phyloP scores from a whole-genome alignment of 2,329 filamentous ascomycete genomes.

The Botrytis sinoallii region DNA sequence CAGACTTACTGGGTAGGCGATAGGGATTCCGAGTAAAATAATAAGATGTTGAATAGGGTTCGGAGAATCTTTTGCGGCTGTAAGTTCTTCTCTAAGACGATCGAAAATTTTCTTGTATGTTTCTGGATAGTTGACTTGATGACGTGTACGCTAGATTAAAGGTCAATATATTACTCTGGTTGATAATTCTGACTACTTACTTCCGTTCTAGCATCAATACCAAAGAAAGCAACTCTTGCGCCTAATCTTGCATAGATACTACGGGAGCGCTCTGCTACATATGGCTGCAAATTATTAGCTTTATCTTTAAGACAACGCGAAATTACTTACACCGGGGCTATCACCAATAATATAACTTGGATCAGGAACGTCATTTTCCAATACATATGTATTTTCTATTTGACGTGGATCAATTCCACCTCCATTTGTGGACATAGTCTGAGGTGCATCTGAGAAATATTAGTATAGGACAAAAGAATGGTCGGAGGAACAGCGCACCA shows the following conservation, averaged over 20 bases:
- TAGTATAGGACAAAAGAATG: conserved; percentile 7
- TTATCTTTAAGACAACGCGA: background rate
- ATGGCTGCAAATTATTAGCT: conserved; percentile 53
- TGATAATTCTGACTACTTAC: conserved; percentile 18
- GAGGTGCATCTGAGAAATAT: conserved; percentile 42
- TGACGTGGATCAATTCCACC: conserved; percentile 67
- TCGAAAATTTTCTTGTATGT: conserved; percentile 84
- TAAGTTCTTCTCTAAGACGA: conserved; percentile 71
- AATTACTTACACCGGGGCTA: conserved; percentile 47
- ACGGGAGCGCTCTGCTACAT: conserved; percentile 83
- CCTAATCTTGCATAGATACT: conserved; percentile 85
- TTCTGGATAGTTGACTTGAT: conserved; percentile 91
- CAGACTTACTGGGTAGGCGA: conserved; percentile 70
- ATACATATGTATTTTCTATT: conserved; percentile 70
- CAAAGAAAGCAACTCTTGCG: conserved; percentile 77
- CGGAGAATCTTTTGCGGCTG: conserved; percentile 60
- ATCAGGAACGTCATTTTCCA: conserved; percentile 56
- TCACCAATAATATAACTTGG: conserved; percentile 65
- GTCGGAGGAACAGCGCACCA: conserved; percentile 47
- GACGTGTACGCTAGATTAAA: conserved; percentile 63
- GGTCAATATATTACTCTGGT: background rate
- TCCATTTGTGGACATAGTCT: conserved; percentile 52
- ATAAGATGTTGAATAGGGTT: conserved; percentile 86
- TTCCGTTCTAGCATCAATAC: conserved; percentile 89
- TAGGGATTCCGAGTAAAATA: conserved; percentile 80